Evolutionary conservation across 208 protist species (phyloP), one percentile per base, ranked within the genome.

Genomic region (Acanthamoeba comandoni): DNA sequence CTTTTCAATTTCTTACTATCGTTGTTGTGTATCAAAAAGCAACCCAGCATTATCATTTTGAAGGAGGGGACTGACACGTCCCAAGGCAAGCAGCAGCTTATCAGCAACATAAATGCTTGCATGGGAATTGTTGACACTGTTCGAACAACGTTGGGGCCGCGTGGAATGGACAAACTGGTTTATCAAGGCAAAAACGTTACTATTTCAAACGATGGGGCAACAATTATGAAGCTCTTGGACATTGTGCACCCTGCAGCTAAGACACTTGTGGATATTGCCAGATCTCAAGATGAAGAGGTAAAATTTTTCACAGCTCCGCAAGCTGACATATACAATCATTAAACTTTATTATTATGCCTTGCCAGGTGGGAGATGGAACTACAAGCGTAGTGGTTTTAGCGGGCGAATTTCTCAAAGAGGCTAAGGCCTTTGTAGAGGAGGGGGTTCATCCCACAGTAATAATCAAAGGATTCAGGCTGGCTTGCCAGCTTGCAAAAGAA

Each of bases 121-220:
- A 87, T 94, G 55, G 95, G 96, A 12, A 92, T 99, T 17, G 96
- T 94, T 13, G 97, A 98, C 92, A 96, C 97, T 53, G 91, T 98
- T 5, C 90, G 95, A n/a, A 98, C 97, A 26, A 99, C 98, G 22
- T 94, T 99, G 9, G 96, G 96, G 52, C 99, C 99, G 31, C 97
- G 99, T 79, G 99, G 99, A 49, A 99, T 99, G 98, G 99, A 99
- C 94, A 99, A 99, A 96, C 96, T 99, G 49, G 80, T 95, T 24
- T 93, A 92, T 79, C 60, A 92, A 69, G 43, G 43, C n/a, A 64
- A 87, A n/a, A 91, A 86, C 39, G 94, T 97, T 31, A 99, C 99
- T 48, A 99, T 99, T 91, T 99, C 98, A 49, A 99, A 99, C 95
- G 99, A 99, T 95, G 99, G 99, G 60, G 99, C 99, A 2, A 99